Percentiles rank a stretch among this genome's conserved stretches.
phyloP scores from a whole-genome alignment of 73 alveolate genomes.

The Paramecium tetraurelia region DNA sequence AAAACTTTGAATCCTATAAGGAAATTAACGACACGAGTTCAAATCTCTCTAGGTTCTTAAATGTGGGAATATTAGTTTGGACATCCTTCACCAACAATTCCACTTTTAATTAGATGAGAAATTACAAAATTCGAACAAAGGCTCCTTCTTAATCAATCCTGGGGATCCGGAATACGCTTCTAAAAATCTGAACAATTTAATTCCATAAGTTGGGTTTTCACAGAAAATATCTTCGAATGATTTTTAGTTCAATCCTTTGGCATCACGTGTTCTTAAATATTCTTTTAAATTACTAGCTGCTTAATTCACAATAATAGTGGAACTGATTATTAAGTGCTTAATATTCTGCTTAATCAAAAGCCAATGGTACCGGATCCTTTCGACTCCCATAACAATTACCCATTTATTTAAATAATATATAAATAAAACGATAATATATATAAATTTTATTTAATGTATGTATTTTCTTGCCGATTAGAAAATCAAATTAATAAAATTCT shows the following conservation, averaged over 20 bases:
- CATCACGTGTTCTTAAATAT: slow-evolving; percentile 13
- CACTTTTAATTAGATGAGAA: not conserved
- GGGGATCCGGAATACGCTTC: not conserved
- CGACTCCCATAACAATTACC: slow-evolving; percentile 24
- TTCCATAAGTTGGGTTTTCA: not conserved
- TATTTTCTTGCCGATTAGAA: not conserved
- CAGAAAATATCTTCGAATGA: slow-evolving; percentile 10
- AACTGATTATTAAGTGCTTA: not conserved
- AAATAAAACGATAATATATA: not conserved
- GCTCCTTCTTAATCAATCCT: slow-evolving; percentile 10
- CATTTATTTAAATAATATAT: not conserved
- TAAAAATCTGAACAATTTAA: not conserved
- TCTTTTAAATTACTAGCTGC: not conserved
- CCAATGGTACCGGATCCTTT: not conserved
- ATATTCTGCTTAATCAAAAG: slow-evolving; percentile 10
- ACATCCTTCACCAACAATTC: slow-evolving; percentile 13
- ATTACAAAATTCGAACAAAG: not conserved
- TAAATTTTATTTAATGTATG: not conserved
- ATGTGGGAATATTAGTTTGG: not conserved
- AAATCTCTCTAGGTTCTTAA: slow-evolving; percentile 9
- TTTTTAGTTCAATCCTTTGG: not conserved
- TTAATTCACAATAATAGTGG: slow-evolving; percentile 6
- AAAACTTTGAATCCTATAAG: not conserved
- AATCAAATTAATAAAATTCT: no score
- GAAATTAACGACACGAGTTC: slow-evolving; percentile 1